Evolutionary conservation across 768 basidiomycete genomes (phyloP), one percentile per base, ranked within the genome.

Genomic region (Pleurotus pulmonarius): DNA sequence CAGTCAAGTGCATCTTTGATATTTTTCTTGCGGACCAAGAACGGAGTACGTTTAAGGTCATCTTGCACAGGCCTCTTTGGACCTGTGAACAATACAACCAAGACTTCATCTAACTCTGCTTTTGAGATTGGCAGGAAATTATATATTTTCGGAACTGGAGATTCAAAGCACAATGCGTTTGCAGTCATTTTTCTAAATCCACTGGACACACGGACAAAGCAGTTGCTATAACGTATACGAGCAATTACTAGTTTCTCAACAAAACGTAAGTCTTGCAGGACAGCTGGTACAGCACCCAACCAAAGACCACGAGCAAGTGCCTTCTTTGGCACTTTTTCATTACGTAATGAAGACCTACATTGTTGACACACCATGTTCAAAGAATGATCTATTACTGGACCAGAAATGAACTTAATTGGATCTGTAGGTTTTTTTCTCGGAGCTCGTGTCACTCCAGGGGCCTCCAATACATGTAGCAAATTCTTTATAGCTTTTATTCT

Each of bases 251-350:
- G 9, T 47, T 64, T 60, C 56, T 73, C 70, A 9, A 56, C 49
- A 49, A 61, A 69, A 8, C 39, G 59, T 1, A 72, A 57, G 11
- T 46, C 26, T 18, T 56, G 15, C 11, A 73, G 44, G 34, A 61
- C 62, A 3, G 13, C 0, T 7, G 67, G 71, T 4, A 70, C 62
- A 2, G 65, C 58, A 7, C 71, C 70, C 9, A 72, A 7, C 69
- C 70, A 72, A 2, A 71, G 46, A 1, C 69, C 69, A 62, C 68
- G 67, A 1, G 69, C 69, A 15, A 73, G 47, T 3, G 65, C 56
- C 38, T 56, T 29, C n/a, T 39, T 26, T 9, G 67, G 64, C 13
- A 46, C 41, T 25, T 55, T 61, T 16, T 40, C 49, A n/a, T n/a
- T n/a, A n/a, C n/a, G n/a, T n/a, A n/a, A n/a, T n/a, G n/a, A n/a